Conservation (phyloP, 2,329 filamentous ascomycete genomes). For the Aspergillus sp. region DNA sequence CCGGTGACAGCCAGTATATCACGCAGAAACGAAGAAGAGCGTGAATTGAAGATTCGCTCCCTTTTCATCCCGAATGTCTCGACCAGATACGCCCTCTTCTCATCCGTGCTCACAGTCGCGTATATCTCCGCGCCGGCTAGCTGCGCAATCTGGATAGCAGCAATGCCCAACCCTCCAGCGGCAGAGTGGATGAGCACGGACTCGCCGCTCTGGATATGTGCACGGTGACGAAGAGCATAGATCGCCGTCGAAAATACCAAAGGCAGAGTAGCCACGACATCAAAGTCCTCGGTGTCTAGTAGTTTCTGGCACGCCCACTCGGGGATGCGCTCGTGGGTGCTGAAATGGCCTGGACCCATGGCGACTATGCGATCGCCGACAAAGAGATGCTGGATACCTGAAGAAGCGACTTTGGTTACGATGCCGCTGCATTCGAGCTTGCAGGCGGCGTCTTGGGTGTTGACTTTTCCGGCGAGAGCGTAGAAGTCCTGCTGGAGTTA, state of each 20-base stretch:
- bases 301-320: background rate
- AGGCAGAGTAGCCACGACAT: background rate
- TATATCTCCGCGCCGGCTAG: slow-evolving; percentile 12
- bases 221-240: background rate
- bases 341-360: slow-evolving; percentile 4
- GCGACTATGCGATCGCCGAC: slow-evolving; percentile 2
- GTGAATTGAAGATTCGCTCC: slow-evolving; percentile 9
- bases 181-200: background rate
- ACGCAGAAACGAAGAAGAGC: background rate
- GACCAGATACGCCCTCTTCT: slow-evolving; percentile 24
- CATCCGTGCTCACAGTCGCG: slow-evolving; percentile 22
- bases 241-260: background rate
- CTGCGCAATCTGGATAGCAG: slow-evolving; percentile 2
- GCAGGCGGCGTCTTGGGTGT: background rate
- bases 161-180: background rate
- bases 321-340: background rate
- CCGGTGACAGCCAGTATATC: slow-evolving; percentile 1
- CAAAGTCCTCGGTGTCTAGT: background rate
- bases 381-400: background rate
- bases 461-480: background rate
- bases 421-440: slow-evolving; percentile 3
- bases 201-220: background rate
- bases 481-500: slow-evolving; percentile 2
- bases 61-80: slow-evolving; percentile 9
- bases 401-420: background rate